Base-by-base conservation (phyloP, 495 filamentous ascomycete genomes). In the Friedmanniomyces simplex region DNA sequence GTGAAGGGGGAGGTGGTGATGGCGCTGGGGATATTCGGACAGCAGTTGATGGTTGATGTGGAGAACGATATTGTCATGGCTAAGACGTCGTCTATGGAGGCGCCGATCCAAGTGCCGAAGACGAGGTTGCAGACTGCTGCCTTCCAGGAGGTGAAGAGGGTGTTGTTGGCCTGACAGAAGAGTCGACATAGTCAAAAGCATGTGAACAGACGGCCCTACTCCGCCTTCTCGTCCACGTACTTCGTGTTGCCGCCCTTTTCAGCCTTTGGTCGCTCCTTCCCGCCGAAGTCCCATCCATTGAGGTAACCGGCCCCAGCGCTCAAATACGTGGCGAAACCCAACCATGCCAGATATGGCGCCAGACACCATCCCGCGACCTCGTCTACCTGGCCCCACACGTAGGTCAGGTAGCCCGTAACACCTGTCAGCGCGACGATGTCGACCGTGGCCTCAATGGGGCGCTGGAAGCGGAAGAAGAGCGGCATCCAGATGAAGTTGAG, bases 401-500 rank as follows among this genome's bases (percentile, higher is more conserved):
- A 84, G 14, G 86, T 77, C 50, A 96, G 62, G 55, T 86, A 86
- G 0, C 76, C 79, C 18, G 84, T 84, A 5, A 83, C 73, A 0
- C 83, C 88, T 1, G 81, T 77, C 12, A 96, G 72, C 0, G 83
- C 77, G 1, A 86, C 73, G 49, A 94, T 83, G 72, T 96, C 87
- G 4, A 76, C 79, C 10, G 89, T 78, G 0, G 89, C 90, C 66
- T 82, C 79, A 55, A 82, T 77, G 2, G 89, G 87, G 24, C 80
- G 77, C 39, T 81, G 78, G 32, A 85, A 61, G 0, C 78, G 77
- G 67, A 95, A 96, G 77, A 96, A 97, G 10, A 96, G 78, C 1
- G 91, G 91, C 88, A 93, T 96, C 89, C 88, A 97, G 48, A 85
- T 68, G 20, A 93, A 72, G 68, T 96, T 96, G 14, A 96, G 71